Conservation (phyloP, 495 filamentous ascomycete genomes). For the Tuber aestivum region DNA sequence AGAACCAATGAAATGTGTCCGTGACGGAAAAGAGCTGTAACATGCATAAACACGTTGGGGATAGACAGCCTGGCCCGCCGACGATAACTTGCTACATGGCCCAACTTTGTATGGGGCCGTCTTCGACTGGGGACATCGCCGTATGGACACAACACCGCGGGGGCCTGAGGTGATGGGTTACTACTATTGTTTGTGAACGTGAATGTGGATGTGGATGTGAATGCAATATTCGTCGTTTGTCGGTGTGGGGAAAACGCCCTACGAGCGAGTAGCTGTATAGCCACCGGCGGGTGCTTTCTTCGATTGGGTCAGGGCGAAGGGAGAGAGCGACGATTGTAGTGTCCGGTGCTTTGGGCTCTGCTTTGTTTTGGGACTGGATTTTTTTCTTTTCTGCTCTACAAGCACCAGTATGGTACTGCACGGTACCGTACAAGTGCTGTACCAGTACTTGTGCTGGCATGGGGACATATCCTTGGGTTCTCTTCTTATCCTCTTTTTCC, state of each 20-base stretch:
- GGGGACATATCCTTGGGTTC: not conserved
- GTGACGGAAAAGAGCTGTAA: not conserved
- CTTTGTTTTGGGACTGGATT: not conserved
- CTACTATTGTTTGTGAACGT: not conserved
- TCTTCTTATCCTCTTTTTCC: not conserved
- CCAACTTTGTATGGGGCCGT: not conserved
- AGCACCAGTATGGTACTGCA: no score
- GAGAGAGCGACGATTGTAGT: not conserved
- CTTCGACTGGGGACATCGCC: not conserved
- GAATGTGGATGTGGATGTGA: conserved; percentile 5
- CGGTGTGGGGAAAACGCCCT: not conserved
- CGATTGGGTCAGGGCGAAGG: not conserved
- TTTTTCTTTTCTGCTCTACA: not conserved
- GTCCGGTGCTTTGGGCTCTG: not conserved
- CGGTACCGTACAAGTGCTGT: no score
- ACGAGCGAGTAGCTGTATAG: not conserved
- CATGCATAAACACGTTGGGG: conserved; percentile 2
- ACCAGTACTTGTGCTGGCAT: not conserved
- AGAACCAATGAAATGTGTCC: not conserved
- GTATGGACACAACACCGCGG: not conserved
- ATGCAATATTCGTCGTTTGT: not conserved
- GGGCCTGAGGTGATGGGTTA: not conserved
- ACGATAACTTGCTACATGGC: not conserved
- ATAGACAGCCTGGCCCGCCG: not conserved
- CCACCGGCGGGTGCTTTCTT: not conserved